Evolutionary conservation across 1,284 basidiomycete species (phyloP).

Genomic region (Leccinum fallax): DNA sequence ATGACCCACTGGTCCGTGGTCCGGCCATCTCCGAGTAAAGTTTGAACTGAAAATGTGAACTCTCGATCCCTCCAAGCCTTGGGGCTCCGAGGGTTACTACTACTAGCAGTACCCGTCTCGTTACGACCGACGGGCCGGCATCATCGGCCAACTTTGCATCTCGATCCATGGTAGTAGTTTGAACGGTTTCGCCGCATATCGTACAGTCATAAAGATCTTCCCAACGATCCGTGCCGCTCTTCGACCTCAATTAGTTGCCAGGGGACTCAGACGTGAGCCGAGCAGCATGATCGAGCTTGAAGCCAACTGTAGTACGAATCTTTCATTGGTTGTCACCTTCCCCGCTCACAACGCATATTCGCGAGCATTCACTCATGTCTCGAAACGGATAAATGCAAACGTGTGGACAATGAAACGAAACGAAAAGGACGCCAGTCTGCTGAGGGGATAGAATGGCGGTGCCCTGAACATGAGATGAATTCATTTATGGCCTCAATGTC

Average conservation of each 20-base stretch:
- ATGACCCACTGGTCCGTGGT: no score
- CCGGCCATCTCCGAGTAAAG: neutral
- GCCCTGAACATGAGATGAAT: neutral
- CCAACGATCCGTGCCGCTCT: neutral
- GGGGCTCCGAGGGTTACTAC: no score
- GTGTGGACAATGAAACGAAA: neutral
- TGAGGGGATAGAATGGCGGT: neutral
- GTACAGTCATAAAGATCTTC: neutral
- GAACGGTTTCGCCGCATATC: neutral
- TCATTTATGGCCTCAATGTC: neutral
- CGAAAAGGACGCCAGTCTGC: neutral
- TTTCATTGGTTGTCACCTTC: neutral
- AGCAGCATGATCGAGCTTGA: neutral
- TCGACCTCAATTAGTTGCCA: neutral
- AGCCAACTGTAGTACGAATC: neutral
- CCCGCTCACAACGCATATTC: neutral
- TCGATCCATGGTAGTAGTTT: neutral
- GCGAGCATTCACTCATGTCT: neutral
- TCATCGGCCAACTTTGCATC: neutral
- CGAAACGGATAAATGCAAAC: neutral
- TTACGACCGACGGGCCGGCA: neutral
- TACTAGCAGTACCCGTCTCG: neutral
- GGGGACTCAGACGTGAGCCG: neutral
- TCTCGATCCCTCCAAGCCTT: neutral
- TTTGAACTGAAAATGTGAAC: neutral